Conservation (phyloP, 192 early-diverging fungal genomes). For the Mortierella hygrophila region DNA sequence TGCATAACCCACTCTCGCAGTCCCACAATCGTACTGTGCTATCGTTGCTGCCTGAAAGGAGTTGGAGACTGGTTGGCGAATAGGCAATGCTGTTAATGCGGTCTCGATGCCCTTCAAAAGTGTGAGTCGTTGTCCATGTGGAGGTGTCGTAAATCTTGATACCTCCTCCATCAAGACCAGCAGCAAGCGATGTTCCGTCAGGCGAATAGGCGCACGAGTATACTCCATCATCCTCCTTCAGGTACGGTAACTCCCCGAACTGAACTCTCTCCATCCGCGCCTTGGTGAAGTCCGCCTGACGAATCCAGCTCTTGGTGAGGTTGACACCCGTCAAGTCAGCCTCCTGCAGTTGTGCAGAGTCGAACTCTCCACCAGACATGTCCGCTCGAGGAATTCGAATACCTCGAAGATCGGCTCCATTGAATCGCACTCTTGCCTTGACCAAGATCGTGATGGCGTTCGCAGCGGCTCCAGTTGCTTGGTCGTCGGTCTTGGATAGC, state of each 20-base stretch:
- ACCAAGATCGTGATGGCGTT: slow-evolving; percentile 22
- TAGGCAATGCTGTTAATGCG: background rate
- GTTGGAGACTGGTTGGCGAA: background rate
- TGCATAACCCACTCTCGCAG: background rate
- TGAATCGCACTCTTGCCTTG: background rate
- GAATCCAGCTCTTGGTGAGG: slow-evolving; percentile 6
- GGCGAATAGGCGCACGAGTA: background rate
- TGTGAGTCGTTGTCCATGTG: background rate
- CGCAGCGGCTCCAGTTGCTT: background rate
- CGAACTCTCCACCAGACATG: slow-evolving; percentile 9
- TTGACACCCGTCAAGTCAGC: slow-evolving; percentile 7
- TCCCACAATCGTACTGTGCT: background rate
- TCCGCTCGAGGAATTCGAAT: slow-evolving; percentile 15
- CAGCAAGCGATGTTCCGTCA: background rate
- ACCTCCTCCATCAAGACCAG: background rate
- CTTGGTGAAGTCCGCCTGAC: background rate
- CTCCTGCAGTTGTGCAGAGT: slow-evolving; percentile 8
- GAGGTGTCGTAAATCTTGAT: slow-evolving; percentile 6
- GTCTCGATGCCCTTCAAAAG: background rate
- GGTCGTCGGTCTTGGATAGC: background rate
- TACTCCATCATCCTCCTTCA: background rate
- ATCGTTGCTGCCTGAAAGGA: background rate
- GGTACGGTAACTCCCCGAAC: slow-evolving; percentile 8
- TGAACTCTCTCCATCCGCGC: slow-evolving; percentile 1
- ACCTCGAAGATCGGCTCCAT: slow-evolving; percentile 13